Base-by-base conservation (phyloP, 306 rosid genomes). In the Macrotyloma uniflorum region DNA sequence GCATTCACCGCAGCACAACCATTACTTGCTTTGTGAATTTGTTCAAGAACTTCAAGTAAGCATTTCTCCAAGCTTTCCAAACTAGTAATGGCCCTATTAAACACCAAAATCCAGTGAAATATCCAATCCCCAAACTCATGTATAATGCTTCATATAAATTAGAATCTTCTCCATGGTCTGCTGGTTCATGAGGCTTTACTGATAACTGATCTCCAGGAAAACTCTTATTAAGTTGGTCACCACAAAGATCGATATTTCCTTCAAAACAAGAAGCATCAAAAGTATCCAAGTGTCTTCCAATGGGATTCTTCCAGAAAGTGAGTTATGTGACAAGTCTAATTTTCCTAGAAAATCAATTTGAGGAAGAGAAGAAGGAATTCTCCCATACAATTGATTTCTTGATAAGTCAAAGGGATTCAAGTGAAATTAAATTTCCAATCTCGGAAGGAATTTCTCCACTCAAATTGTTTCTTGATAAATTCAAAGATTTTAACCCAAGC, bases 91-190 rank as follows among this genome's bases (percentile, higher is more conserved):
- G 3, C 6, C 57, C 81, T 24, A 77, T 0, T 2, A 77, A 13
- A 18, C 68, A 12, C 75, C 75, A 67, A 12, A 77, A 77, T 8
- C 68, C 75, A 2, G 30, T 45, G 38, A 69, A 59, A 33, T 3
- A 78, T 55, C 70, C 70, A 0, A 78, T 0, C 18, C 82, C 77
- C 76, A 78, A 1, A 42, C 70, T 57, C 63, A 69, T 67, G 57
- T 69, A 55, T 3, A 78, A 55, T 68, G 19, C 59, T 18, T 55
- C 67, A 23, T 26, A 40, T 22, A 67, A 77, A n/a, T n/a, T 13
- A 1, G 0, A 38, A 4, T 20, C 1, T 51, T 36, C 0, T 1
- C 1, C 0, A 11, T 36, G 2, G 0, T 0, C 0, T 23, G 7
- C 1, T 23, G 16, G 5, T 51, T 0, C 47, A 11, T 18, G 35